Conservation (phyloP, 192 early-diverging fungal genomes). For the Coemansia aciculifera region DNA sequence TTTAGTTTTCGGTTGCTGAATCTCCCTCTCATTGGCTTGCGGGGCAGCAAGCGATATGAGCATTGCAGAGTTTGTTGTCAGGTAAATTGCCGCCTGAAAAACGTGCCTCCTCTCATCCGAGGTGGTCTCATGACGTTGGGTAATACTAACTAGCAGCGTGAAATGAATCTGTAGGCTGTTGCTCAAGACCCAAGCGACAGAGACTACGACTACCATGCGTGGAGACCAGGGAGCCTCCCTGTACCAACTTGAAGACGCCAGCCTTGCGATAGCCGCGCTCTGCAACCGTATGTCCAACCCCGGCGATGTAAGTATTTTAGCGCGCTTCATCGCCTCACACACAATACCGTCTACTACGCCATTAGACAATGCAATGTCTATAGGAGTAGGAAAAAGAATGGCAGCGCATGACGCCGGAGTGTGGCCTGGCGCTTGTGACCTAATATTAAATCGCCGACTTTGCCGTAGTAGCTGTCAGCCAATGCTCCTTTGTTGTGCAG, state of each 20-base stretch:
- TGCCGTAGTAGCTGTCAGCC: neutral
- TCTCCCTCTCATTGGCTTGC: too few relatives aligned
- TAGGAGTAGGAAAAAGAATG: neutral
- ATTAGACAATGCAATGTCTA: neutral
- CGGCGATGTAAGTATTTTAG: slow-evolving; percentile 33
- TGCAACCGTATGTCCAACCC: slow-evolving; percentile 31
- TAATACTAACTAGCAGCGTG: neutral
- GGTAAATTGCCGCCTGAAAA: neutral
- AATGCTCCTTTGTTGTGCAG: slow-evolving; percentile 1
- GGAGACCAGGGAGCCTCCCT: slow-evolving; percentile 31
- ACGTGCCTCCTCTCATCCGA: neutral
- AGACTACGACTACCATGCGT: slow-evolving; percentile 21
- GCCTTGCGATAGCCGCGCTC: slow-evolving; percentile 39
- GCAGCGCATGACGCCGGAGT: slow-evolving; percentile 1
- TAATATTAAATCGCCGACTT: neutral
- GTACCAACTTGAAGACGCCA: slow-evolving; percentile 48
- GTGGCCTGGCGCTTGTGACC: slow-evolving; percentile 3
- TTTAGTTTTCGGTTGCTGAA: neutral
- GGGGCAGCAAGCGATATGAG: neutral
- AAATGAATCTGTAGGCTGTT: slow-evolving; percentile 16
- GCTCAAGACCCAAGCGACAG: slow-evolving; percentile 10
- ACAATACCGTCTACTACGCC: neutral
- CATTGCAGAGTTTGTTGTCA: neutral
- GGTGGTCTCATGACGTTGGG: neutral
- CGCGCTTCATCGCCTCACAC: neutral